Percentiles rank a stretch among this genome's conserved stretches.
These are phyloP conservation scores for Solanum okadae DNA, from an alignment of 257 asterid genomes.

Conservation along the genomic window DNA sequence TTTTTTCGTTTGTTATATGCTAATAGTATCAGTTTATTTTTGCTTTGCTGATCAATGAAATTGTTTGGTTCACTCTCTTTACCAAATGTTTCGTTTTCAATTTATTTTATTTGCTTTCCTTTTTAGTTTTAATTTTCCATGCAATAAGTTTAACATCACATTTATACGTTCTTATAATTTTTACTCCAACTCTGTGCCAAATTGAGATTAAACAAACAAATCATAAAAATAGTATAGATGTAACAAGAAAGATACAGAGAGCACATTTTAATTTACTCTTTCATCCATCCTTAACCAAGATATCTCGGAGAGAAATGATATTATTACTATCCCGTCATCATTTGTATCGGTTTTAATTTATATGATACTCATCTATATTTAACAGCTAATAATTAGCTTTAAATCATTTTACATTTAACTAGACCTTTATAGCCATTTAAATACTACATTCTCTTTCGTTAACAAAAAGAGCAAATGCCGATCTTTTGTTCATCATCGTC, in stretches of 20 bases:
- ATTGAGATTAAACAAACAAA: too few species aligned
- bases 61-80: neutral
- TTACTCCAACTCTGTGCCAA: neutral
- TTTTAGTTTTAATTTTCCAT: neutral
- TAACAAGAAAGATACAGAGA: too few species aligned
- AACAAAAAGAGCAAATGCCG: slow-evolving; percentile 18
- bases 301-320: too few species aligned
- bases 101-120: neutral
- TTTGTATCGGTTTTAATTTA: too few species aligned
- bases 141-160: neutral
- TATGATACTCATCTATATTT: too few species aligned
- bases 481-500: slow-evolving; percentile 25
- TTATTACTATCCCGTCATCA: too few species aligned
- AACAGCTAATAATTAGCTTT: too few species aligned
- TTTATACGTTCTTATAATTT: neutral
- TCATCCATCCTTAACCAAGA: too few species aligned
- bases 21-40: neutral
- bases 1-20: neutral
- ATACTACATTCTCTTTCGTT: neutral
- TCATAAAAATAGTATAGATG: too few species aligned
- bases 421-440: neutral
- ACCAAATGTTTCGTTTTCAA: neutral
- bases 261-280: too few species aligned
- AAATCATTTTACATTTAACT: neutral
- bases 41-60: neutral